These are phyloP conservation scores for Escovopsis sp. DNA, from an alignment of 2,329 filamentous ascomycete species.

Conservation along the genomic window DNA sequence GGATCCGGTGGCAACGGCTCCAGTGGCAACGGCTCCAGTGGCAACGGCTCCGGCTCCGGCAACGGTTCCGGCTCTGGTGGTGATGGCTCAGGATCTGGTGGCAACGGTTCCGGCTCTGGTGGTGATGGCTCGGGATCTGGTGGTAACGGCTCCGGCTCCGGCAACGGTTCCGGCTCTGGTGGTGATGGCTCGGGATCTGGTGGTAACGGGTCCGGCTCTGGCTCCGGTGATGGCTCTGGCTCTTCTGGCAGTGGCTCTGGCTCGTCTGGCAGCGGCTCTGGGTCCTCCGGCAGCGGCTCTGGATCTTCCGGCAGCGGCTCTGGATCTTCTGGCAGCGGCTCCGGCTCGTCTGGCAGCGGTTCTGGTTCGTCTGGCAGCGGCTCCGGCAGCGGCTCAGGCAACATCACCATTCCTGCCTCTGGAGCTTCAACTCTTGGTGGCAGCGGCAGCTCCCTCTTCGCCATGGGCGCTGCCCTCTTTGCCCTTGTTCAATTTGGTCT, in stretches of 20 bases:
- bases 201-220: constrained; percentile 8
- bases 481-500: constrained; percentile 20
- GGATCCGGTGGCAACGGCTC: constrained; percentile 5
- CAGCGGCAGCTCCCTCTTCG: constrained; percentile 27
- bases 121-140: constrained; percentile 10
- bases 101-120: constrained; percentile 9
- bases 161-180: constrained; percentile 1
- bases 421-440: constrained; percentile 19
- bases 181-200: constrained; percentile 1
- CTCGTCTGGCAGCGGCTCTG: constrained; percentile 5
- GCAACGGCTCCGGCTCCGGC: neutral
- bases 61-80: neutral
- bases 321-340: constrained; percentile 7
- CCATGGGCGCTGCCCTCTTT: constrained; percentile 26
- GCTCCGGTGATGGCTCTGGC: constrained; percentile 9
- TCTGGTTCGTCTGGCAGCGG: neutral
- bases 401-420: constrained; percentile 8
- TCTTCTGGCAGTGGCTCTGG: constrained; percentile 7
- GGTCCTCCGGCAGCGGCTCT: neutral
- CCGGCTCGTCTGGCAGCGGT: constrained; percentile 6
- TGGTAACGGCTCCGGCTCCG: constrained; percentile 5
- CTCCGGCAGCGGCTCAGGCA: constrained; percentile 9
- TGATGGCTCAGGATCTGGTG: constrained; percentile 3
- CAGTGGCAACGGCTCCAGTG: constrained; percentile 4
- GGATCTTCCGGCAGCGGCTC: constrained; percentile 7